Evolutionary conservation across 345 rosid species (phyloP), one percentile per base, ranked within the genome.

Genomic region (Rhizophora mangle): DNA sequence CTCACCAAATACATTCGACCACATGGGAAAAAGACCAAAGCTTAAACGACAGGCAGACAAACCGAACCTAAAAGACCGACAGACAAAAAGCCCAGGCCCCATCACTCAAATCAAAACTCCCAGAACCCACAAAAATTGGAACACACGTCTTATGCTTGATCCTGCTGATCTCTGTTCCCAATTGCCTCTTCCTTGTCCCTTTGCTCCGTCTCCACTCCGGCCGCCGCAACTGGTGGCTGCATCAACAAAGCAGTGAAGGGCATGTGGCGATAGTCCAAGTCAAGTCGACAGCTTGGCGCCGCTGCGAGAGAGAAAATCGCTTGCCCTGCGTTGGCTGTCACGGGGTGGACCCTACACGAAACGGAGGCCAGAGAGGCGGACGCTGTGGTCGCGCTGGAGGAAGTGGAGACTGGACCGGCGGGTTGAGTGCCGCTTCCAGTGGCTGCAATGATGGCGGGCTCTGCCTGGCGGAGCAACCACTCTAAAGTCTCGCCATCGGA

Each of bases 381-480:
- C n/a, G 71, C 67, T 8, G 83, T 68, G 5, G 76, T 10, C 37
- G 75, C 53, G 1, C 85, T 83, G 9, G 81, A 52, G 2, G 81
- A 52, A 54, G 75, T 70, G 36, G 83, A 79, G 7, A 85, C 54
- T 19, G 81, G 79, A 1, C 63, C 78, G 1, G 88, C 62, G 1
- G 89, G 90, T 62, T 62, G 49, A 6, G 85, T 86, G 0, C 90
- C 86, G 3, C 85, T 73, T 2, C 93, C 90, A 0, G 89, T 86
- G 51, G 90, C 83, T 26, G 85, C 87, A 13, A 83, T 72, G 52
- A 88, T 86, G 59, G 87, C 77, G 27, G 84, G 85, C 76, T 88
- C 93, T 0, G 90, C 90, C 52, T 80, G 78, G 11, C 71, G 82
- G 67, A 86, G 89, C n/a, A 88, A 88, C 88, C 93, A 88, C 69